phyloP scores from a whole-genome alignment of 257 asterid species.

The Przewalskia tangutica region DNA sequence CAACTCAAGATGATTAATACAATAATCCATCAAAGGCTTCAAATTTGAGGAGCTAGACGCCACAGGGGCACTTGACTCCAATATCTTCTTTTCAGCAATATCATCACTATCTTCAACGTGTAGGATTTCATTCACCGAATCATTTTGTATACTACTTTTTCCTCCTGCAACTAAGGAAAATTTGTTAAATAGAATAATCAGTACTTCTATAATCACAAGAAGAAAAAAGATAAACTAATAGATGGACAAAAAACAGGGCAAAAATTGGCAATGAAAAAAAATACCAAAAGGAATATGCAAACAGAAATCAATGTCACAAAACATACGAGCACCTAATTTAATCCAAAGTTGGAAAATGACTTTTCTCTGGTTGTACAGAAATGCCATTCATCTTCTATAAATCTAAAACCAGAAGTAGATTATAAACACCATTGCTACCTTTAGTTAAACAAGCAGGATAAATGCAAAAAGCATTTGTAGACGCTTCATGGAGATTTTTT shows the following conservation, averaged over 20 bases:
- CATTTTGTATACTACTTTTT: slow-evolving; percentile 5
- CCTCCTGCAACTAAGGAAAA: slow-evolving; percentile 38
- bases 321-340: not conserved
- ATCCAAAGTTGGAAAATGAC: not conserved
- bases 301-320: not conserved
- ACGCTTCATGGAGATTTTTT: not conserved
- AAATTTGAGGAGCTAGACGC: slow-evolving; percentile 18
- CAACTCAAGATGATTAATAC: slow-evolving; percentile 12
- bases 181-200: not conserved
- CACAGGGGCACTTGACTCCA: slow-evolving; percentile 8
- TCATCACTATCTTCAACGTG: slow-evolving; percentile 28
- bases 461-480: not conserved
- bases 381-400: not conserved
- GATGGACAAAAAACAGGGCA: not conserved
- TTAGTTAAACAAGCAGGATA: not conserved
- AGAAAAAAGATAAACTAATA: not conserved
- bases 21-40: slow-evolving; percentile 7
- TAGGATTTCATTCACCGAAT: slow-evolving; percentile 15
- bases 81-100: slow-evolving; percentile 11
- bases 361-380: not conserved
- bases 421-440: not conserved
- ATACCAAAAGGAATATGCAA: not conserved
- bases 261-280: not conserved
- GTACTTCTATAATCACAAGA: not conserved
- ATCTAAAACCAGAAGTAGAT: not conserved